phyloP scores from a whole-genome alignment of 257 asterid species.

The Przewalskia tangutica region DNA sequence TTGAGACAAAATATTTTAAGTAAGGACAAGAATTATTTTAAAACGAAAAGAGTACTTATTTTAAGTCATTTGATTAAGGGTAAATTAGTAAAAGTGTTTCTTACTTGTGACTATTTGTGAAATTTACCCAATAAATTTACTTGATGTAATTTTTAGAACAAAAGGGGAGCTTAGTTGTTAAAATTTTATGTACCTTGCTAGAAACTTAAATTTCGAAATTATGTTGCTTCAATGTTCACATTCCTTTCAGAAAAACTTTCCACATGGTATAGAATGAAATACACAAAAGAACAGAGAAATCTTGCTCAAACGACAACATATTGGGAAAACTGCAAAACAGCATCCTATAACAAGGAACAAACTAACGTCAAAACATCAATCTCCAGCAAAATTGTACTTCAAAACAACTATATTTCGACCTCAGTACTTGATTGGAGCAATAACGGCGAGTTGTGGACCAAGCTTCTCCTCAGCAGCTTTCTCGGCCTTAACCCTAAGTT shows the following conservation, averaged over 20 bases:
- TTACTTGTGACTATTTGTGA: too few species aligned
- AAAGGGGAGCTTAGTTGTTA: too few species aligned
- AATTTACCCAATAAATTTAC: too few species aligned
- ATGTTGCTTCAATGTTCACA: not conserved
- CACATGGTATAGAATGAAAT: not conserved
- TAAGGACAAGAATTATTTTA: too few species aligned
- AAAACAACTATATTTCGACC: not conserved
- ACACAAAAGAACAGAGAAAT: not conserved
- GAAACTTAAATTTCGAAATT: too few species aligned
- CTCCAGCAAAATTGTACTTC: not conserved
- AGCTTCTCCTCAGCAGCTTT: slow-evolving; percentile 4
- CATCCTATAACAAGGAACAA: not conserved
- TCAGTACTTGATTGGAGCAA: slow-evolving; percentile 2
- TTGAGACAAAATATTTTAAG: too few species aligned
- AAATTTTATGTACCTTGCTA: too few species aligned
- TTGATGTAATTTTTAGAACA: too few species aligned
- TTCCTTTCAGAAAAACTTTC: not conserved
- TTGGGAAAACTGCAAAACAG: not conserved
- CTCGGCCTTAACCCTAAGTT: not conserved
- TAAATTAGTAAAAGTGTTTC: too few species aligned
- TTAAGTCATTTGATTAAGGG: too few species aligned
- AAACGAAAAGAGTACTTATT: too few species aligned
- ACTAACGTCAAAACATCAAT: not conserved
- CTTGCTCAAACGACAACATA: not conserved
- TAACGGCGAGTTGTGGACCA: not conserved